Evolutionary conservation across 1,139 yeast genomes (phyloP).

Genomic region (Kodamaea ohmeri): DNA sequence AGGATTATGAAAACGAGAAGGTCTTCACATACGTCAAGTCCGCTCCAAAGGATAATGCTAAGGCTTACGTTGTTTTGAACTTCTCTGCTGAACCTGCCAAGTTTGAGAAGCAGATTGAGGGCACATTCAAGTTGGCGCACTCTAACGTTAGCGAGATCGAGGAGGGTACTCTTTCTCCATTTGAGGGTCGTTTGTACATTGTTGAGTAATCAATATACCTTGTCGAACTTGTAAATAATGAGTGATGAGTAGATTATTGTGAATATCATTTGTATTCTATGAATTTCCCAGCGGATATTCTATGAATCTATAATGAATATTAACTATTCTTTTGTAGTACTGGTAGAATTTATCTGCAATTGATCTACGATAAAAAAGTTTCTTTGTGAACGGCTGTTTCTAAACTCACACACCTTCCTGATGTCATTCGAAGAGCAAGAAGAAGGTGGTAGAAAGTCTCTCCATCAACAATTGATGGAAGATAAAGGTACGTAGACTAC

Average conservation of each 20-base stretch:
- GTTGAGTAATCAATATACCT: too few species aligned
- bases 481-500: conserved; percentile 16
- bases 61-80: conserved; percentile 45
- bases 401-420: too few species aligned
- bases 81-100: conserved; percentile 34
- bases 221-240: too few species aligned
- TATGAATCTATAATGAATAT: too few species aligned
- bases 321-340: too few species aligned
- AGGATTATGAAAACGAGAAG: conserved; percentile 38
- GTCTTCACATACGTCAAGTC: conserved; percentile 41
- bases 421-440: conserved; percentile 6
- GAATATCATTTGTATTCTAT: too few species aligned
- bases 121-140: conserved; percentile 29
- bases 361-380: too few species aligned
- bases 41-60: conserved; percentile 13
- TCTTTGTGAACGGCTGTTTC: too few species aligned
- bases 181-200: conserved; percentile 40
- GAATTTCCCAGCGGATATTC: too few species aligned
- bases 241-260: conserved; percentile 1
- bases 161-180: conserved; percentile 30
- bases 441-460: conserved; percentile 13
- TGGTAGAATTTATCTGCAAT: too few species aligned
- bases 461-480: conserved; percentile 18
- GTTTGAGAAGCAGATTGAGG: conserved; percentile 30
- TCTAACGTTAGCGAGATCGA: conserved; percentile 26